Percentiles rank a stretch among this genome's conserved stretches.
These are phyloP conservation scores for Candida smagusa DNA, from an alignment of 1,139 yeast species.

Conservation along the genomic window DNA sequence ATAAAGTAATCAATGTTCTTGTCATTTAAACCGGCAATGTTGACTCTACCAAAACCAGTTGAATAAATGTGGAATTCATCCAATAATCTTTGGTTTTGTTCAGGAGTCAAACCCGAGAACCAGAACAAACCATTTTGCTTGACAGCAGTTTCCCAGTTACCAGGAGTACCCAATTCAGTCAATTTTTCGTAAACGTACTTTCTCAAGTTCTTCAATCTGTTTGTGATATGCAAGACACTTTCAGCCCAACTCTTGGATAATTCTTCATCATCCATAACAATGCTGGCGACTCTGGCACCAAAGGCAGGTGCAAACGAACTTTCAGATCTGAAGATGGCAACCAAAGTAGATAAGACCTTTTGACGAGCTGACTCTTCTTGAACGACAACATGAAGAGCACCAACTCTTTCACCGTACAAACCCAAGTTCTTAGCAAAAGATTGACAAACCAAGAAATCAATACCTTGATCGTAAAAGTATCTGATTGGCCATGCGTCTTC, in stretches of 20 bases:
- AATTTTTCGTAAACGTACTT: slow-evolving; percentile 24
- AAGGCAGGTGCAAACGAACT: slow-evolving; percentile 47
- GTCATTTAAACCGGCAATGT: slow-evolving; percentile 42
- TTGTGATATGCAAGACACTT: slow-evolving; percentile 29
- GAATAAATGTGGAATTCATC: slow-evolving; percentile 37
- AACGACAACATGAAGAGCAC: slow-evolving; percentile 38
- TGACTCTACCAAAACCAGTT: slow-evolving; percentile 38
- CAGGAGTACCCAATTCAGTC: slow-evolving; percentile 36
- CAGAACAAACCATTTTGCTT: slow-evolving; percentile 43
- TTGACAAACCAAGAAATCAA: slow-evolving; percentile 31
- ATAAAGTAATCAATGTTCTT: slow-evolving; percentile 35
- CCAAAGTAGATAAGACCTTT: slow-evolving; percentile 25
- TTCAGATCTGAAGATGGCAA: slow-evolving; percentile 32
- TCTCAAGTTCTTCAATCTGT: slow-evolving; percentile 31
- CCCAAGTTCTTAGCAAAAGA: slow-evolving; percentile 48
- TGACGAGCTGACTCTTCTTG: slow-evolving; percentile 18
- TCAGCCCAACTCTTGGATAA: slow-evolving; percentile 31
- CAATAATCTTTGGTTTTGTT: slow-evolving; percentile 29
- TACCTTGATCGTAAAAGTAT: slow-evolving; percentile 13
- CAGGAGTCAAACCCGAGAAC: slow-evolving; percentile 37
- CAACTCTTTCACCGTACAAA: slow-evolving; percentile 43
- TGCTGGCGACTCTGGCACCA: slow-evolving; percentile 41
- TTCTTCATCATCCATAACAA: slow-evolving; percentile 22
- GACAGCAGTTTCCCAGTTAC: slow-evolving; percentile 38
- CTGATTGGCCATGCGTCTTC: slow-evolving; percentile 23